Evolutionary conservation across 202 grass and related monocot species (phyloP).

Genomic region (Bolboschoenoplectus hybrid): DNA sequence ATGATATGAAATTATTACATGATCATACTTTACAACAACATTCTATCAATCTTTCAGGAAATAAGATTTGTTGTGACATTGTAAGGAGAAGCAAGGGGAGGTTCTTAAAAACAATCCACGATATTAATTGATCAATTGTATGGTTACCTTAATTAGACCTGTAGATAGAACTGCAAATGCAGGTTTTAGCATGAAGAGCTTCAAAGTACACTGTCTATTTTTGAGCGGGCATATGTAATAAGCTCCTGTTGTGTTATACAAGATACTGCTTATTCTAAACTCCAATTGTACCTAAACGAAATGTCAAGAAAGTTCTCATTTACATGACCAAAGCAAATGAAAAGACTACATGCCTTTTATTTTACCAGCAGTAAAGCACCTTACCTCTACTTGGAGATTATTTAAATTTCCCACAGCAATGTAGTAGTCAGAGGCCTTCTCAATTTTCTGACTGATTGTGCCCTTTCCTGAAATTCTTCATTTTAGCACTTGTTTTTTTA

Average conservation of each 20-base stretch:
- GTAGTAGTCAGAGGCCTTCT: constrained; percentile 54
- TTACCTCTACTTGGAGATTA: constrained; percentile 45
- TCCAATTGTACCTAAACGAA: constrained; percentile 58
- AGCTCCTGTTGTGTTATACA: constrained; percentile 67
- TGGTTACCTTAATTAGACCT: constrained; percentile 28
- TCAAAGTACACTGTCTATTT: constrained; percentile 44
- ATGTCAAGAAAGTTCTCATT: constrained; percentile 27
- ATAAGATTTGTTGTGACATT: not conserved
- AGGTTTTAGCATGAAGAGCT: constrained; percentile 44
- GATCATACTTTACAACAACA: not conserved
- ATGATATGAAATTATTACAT: not conserved
- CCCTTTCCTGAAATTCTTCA: constrained; percentile 52
- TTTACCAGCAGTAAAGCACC: not conserved
- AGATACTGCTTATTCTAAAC: constrained; percentile 49
- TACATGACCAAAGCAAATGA: not conserved
- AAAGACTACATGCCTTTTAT: not conserved
- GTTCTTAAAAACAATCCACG: not conserved
- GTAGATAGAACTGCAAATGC: constrained; percentile 26
- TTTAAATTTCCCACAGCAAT: constrained; percentile 62
- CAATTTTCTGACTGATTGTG: constrained; percentile 45
- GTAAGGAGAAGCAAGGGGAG: not conserved
- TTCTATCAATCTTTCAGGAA: not conserved
- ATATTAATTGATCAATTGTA: constrained; percentile 23
- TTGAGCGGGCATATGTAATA: constrained; percentile 54
- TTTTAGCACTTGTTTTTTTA: not conserved